Percentiles rank a stretch among this genome's conserved stretches.
Evolutionary conservation across 306 rosid genomes (phyloP).

Genomic region (Cucurbita pepo): DNA sequence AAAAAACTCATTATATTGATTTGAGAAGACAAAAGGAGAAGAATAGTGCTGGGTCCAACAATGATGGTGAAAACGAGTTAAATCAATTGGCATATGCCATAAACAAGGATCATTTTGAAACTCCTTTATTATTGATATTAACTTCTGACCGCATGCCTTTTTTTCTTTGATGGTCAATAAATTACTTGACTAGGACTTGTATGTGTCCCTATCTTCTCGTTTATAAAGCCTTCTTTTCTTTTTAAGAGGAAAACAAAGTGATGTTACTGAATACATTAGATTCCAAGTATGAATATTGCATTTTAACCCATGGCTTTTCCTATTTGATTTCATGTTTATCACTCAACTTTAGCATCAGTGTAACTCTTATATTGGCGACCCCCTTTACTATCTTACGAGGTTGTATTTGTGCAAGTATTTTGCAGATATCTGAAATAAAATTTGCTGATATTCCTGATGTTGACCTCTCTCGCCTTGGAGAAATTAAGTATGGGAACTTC

Average conservation of each 20-base stretch:
- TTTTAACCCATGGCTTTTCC: not conserved
- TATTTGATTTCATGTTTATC: not conserved
- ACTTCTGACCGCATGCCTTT: not conserved
- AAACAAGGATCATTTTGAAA: not conserved
- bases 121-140: not conserved
- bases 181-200: not conserved
- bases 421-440: constrained; percentile 75
- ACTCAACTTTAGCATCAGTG: not conserved
- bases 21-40: not conserved
- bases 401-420: constrained; percentile 8
- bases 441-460: constrained; percentile 78
- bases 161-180: not conserved
- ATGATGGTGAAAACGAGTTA: no score
- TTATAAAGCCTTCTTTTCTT: not conserved
- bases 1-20: not conserved
- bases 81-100: no score
- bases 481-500: constrained; percentile 58
- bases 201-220: not conserved
- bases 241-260: not conserved
- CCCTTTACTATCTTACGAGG: not conserved
- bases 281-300: not conserved
- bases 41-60: not conserved
- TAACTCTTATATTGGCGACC: not conserved
- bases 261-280: not conserved
- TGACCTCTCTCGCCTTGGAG: constrained; percentile 63